Evolutionary conservation across 805 yeast genomes (phyloP), one percentile per base, ranked within the genome.

Genomic region (Candida andamanensis): DNA sequence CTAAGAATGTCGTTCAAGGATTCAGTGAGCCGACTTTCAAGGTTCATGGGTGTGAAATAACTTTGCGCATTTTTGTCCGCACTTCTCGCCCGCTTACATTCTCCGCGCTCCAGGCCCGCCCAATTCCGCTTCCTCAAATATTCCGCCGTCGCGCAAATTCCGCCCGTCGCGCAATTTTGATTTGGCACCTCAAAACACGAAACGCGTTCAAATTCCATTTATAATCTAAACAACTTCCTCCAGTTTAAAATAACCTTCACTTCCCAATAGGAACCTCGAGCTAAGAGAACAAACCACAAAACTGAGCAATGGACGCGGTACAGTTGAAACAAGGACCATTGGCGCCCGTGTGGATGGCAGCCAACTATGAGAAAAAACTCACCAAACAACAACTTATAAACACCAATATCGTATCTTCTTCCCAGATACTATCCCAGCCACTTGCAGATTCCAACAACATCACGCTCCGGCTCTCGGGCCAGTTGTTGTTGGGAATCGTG

Each of bases 311-410:
- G 39, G 79, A 28, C 15, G 22, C 30, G 17, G 19, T 10, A 10
- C 24, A 14, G 13, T 24, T 34, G 11, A 32, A 34, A 14, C 27
- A 79, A 50, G 94, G 95, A 2, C 95, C 95, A 1, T 63, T 87
- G 39, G 95, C 94, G 2, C 84, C 80, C 42, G 87, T 86, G 6
- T 87, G 96, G 96, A 67, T 87, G 28, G 96, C 96, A 7, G 90
- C 95, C 14, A 87, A 85, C 51, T 71, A 87, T 58, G 95, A 87
- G 45, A 76, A 77, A 46, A 80, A 79, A 44, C 70, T 85, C 20
- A 71, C 87, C 26, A 80, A 81, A 46, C 76, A 74, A 32, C 90
- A 84, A 50, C 65, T 80, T 27, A 63, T 85, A 29, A 78, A 74
- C 45, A 80, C 95, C 10, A 74, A 83, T 45, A 78, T 89, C 36